Evolutionary conservation across 2,329 filamentous ascomycete species (phyloP).

Genomic region (Drechslerella coelobrocha): DNA sequence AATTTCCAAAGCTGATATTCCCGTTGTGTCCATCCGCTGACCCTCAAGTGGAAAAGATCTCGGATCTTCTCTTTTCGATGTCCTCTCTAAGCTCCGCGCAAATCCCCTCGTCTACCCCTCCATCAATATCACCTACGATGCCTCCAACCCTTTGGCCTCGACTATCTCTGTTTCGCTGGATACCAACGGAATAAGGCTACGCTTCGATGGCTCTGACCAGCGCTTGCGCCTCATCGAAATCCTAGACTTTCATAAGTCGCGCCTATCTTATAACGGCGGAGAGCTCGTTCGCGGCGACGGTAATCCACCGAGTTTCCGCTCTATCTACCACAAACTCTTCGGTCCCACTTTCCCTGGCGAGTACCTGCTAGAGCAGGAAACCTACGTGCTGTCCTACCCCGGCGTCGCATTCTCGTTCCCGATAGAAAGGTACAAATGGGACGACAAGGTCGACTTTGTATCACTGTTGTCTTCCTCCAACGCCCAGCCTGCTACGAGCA

Average conservation of each 20-base stretch:
- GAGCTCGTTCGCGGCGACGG: conserved; percentile 63
- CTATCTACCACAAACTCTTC: conserved; percentile 91
- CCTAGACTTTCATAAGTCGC: conserved; percentile 83
- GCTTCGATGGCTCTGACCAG: conserved; percentile 93
- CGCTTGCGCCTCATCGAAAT: conserved; percentile 89
- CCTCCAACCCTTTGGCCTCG: conserved; percentile 51
- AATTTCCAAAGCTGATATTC: conserved; percentile 6
- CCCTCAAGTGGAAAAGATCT: conserved; percentile 66
- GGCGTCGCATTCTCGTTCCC: conserved; percentile 93
- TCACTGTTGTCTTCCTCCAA: conserved; percentile 80
- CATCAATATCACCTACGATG: conserved; percentile 72
- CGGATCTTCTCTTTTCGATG: conserved; percentile 88
- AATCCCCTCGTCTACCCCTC: conserved; percentile 83
- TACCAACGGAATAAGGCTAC: conserved; percentile 83
- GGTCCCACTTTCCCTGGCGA: conserved; percentile 94
- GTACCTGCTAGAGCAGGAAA: conserved; percentile 76
- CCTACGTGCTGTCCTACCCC: conserved; percentile 91
- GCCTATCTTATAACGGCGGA: conserved; percentile 79
- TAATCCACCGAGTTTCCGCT: conserved; percentile 75
- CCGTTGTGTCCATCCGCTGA: conserved; percentile 13
- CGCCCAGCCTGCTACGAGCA: conserved; percentile 77
- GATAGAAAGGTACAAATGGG: conserved; percentile 62
- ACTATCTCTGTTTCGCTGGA: conserved; percentile 73
- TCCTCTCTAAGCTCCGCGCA: conserved; percentile 84
- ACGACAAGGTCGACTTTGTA: conserved; percentile 76